Conservation (phyloP, 345 rosid genomes). For the Syzygium jambos region DNA sequence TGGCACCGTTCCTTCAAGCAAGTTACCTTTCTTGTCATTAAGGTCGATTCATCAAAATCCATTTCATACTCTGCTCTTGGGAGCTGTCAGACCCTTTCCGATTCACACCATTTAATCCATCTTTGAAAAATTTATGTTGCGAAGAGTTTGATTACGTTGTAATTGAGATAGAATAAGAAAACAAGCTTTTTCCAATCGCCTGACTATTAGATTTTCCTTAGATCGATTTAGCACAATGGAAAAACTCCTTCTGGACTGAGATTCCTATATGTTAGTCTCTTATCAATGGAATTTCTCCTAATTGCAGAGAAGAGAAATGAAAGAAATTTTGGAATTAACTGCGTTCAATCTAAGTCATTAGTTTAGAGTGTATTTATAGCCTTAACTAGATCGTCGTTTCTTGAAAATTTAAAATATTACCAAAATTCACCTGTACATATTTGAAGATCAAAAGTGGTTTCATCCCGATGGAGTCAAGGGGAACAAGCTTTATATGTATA, state of each 20-base stretch:
- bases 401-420: background rate
- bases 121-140: background rate
- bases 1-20: too few species aligned
- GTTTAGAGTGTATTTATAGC: background rate
- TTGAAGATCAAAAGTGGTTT: background rate
- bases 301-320: background rate
- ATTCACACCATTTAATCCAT: background rate
- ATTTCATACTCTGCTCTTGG: too few species aligned
- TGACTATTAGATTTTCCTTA: background rate
- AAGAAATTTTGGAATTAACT: background rate
- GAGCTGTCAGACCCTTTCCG: too few species aligned
- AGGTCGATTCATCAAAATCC: too few species aligned
- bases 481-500: background rate
- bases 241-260: background rate
- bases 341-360: background rate
- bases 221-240: background rate
- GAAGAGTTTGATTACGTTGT: background rate
- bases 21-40: too few species aligned
- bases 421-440: background rate
- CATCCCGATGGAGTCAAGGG: background rate
- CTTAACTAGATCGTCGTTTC: background rate
- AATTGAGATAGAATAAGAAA: background rate
- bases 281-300: background rate
- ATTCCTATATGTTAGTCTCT: background rate
- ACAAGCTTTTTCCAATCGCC: background rate